Conservation (phyloP, 768 basidiomycete genomes). For the Butyriboletus loyo region DNA sequence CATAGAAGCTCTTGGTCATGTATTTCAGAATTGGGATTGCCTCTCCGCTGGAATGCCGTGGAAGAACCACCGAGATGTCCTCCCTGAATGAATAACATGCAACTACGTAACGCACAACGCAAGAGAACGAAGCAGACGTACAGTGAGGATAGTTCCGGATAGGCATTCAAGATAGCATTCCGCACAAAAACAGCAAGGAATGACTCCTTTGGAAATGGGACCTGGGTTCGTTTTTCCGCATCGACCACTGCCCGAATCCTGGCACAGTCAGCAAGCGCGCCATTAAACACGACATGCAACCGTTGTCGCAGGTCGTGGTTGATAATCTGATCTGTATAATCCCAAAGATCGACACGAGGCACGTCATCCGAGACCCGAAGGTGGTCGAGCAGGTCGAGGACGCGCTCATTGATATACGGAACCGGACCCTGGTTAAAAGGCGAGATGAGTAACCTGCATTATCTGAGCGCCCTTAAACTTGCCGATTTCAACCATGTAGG, state of each 20-base stretch:
- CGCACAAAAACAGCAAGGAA: slow-evolving; percentile 8
- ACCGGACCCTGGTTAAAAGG: neutral
- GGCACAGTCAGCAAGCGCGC: slow-evolving; percentile 1
- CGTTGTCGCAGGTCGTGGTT: neutral
- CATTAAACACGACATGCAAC: neutral
- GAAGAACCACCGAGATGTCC: slow-evolving; percentile 2
- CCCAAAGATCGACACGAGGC: neutral
- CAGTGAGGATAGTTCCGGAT: neutral
- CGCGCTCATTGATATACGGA: neutral
- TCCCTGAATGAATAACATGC: neutral
- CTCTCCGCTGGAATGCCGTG: slow-evolving; percentile 6
- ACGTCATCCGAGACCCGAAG: neutral
- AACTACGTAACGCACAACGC: neutral
- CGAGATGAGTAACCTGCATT: neutral
- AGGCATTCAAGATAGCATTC: neutral
- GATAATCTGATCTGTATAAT: neutral
- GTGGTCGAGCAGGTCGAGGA: neutral
- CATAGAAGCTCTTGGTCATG: neutral
- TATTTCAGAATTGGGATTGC: slow-evolving; percentile 2
- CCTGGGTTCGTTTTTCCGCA: neutral
- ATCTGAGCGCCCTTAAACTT: neutral
- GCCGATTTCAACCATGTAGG: slow-evolving; percentile 3
- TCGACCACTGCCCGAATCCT: slow-evolving; percentile 4
- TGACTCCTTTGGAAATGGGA: slow-evolving; percentile 2
- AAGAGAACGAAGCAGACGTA: neutral